Evolutionary conservation across 1,284 basidiomycete species (phyloP).

Genomic region (Pyrrhoderma noxium): DNA sequence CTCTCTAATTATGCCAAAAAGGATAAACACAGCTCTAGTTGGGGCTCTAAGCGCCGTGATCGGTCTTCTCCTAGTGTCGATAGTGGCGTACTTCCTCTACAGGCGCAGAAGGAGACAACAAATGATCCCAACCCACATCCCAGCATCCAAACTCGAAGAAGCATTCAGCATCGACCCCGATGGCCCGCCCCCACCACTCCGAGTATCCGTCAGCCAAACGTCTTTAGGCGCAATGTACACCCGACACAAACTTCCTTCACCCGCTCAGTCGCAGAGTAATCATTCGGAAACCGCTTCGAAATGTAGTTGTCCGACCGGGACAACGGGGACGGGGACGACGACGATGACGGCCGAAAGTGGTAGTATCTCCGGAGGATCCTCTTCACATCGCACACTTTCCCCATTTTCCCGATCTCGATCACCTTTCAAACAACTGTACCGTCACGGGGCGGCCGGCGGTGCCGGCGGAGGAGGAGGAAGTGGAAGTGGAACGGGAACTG

Average conservation of each 20-base stretch:
- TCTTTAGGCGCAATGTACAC: not conserved
- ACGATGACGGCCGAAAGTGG: no score
- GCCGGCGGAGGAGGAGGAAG: no score
- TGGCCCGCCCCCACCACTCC: not conserved
- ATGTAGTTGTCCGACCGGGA: no score
- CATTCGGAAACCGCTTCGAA: no score
- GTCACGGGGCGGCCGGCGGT: not conserved
- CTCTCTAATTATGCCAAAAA: no score
- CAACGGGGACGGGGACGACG: no score
- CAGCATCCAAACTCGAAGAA: not conserved
- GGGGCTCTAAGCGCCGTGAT: constrained; percentile 10
- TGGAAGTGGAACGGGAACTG: no score
- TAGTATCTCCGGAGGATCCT: no score
- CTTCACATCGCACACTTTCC: no score
- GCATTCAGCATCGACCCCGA: constrained; percentile 10
- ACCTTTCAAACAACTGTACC: not conserved
- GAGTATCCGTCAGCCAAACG: not conserved
- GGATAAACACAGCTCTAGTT: constrained; percentile 6
- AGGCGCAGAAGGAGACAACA: not conserved
- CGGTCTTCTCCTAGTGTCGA: not conserved
- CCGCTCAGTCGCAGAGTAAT: no score
- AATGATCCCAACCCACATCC: not conserved
- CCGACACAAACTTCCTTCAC: not conserved
- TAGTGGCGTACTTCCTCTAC: constrained; percentile 3
- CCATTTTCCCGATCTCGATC: not conserved